A percentile compares a stretch with the other conserved stretches of the same genome.
These are phyloP conservation scores for Penicillium daleae DNA, from an alignment of 495 filamentous ascomycete species.

Conservation along the genomic window DNA sequence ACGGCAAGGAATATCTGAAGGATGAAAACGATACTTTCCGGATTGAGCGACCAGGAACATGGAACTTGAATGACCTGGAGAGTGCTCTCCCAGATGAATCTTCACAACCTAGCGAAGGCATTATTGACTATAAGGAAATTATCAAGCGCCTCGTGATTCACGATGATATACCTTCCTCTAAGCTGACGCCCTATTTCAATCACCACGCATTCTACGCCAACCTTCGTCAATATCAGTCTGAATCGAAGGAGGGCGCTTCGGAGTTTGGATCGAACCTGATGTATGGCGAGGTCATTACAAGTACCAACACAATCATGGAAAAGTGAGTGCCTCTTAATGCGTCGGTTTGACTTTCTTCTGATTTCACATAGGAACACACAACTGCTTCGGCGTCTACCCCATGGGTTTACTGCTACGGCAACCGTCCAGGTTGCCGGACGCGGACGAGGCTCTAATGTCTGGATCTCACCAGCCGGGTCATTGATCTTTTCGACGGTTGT, in stretches of 20 bases:
- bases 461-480: conserved; percentile 87
- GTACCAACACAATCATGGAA: conserved; percentile 93
- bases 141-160: conserved; percentile 75
- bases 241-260: conserved; percentile 54
- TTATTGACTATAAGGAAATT: conserved; percentile 74
- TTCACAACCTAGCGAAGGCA: conserved; percentile 51
- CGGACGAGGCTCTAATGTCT: conserved; percentile 89
- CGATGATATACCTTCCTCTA: conserved; percentile 66
- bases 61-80: conserved; percentile 61
- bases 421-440: conserved; percentile 90
- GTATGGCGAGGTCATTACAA: conserved; percentile 92
- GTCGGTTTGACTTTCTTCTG: conserved; percentile 11
- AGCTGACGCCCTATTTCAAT: conserved; percentile 87
- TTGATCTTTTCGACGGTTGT: conserved; percentile 87
- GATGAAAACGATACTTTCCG: conserved; percentile 87
- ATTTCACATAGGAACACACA: conserved; percentile 65
- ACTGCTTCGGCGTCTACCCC: conserved; percentile 74
- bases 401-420: conserved; percentile 87
- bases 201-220: conserved; percentile 79
- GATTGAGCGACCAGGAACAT: conserved; percentile 65
- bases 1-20: conserved; percentile 74
- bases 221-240: conserved; percentile 66
- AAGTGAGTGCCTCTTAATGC: conserved; percentile 56
- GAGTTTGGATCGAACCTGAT: conserved; percentile 78
- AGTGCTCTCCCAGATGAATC: conserved; percentile 49